Conservation (phyloP, 768 basidiomycete species). For the Tulasnella sp. region DNA sequence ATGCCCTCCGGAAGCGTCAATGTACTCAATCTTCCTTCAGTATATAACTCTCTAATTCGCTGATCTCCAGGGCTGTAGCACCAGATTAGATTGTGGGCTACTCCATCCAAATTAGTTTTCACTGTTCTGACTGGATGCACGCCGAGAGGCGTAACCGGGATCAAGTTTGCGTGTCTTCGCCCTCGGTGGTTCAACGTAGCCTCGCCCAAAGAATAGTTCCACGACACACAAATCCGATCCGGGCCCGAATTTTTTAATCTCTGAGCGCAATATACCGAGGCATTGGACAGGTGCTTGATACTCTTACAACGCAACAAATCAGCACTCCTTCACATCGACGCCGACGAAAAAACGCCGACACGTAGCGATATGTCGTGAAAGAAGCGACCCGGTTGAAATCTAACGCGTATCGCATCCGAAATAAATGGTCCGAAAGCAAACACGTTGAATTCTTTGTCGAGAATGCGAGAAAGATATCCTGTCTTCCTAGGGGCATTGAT, state of each 20-base stretch:
- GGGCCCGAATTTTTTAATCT: background rate
- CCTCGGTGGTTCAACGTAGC: background rate
- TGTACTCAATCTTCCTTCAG: background rate
- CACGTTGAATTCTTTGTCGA: background rate
- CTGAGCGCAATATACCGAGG: background rate
- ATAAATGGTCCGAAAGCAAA: background rate
- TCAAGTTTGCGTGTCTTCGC: background rate
- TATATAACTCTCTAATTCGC: background rate
- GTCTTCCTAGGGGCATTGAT: background rate
- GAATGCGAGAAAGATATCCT: background rate
- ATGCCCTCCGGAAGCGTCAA: background rate
- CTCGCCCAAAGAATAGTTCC: background rate
- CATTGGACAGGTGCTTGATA: background rate
- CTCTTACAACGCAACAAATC: background rate
- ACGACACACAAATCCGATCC: background rate
- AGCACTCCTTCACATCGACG: background rate
- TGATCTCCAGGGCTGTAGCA: background rate
- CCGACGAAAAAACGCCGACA: background rate
- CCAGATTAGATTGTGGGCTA: background rate
- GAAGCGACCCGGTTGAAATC: background rate
- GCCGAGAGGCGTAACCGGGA: background rate
- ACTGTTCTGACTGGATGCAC: background rate
- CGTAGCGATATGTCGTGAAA: background rate
- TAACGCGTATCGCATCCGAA: background rate
- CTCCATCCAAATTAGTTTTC: background rate